Evolutionary conservation across 2,329 filamentous ascomycete genomes (phyloP), one percentile per base, ranked within the genome.

Genomic region (Fusarium pseudocircinatum): DNA sequence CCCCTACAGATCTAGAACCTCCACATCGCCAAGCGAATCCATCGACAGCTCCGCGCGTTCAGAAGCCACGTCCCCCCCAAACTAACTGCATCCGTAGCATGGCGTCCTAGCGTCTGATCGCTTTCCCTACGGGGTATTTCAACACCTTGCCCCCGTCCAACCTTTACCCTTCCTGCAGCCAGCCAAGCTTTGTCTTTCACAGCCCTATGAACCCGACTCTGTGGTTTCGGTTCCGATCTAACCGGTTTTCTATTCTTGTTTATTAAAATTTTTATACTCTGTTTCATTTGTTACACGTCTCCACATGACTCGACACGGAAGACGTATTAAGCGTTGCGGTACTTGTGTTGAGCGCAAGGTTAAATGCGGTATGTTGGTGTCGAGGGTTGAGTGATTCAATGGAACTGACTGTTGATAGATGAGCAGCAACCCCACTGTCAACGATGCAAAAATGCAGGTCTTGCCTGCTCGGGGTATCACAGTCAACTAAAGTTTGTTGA

Each of bases 271-370:
- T n/a, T 37, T 9, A 7, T 8, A 5, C 18, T 36, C 4, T 34
- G 32, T 32, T 49, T 24, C 20, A 12, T 28, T 22, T 24, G 6
- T 5, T 13, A 10, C 15, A 6, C 18, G 24, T 26, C 30, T 43
- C 37, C 64, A 43, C 66, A 70, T 71, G 69, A 34, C 53, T 20
- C 47, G 69, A 10, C 68, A 71, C 63, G 69, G 69, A 22, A 71
- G 69, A 68, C 69, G 69, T 11, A 63, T 72, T 11, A 71, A 67
- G 36, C 57, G 69, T 26, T 71, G 69, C 63, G 69, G 69, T 2
- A 71, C 69, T 40, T 71, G 69, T 32, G 54, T 68, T n/a, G 69
- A 71, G n/a, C 69, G 69, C 43, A 71, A 71, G 43, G 68, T 72
- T 10, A 72, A 71, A 46, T 71, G 69, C 46, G 69, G 69, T 72